Percentiles rank a stretch among this genome's conserved stretches.
These are phyloP conservation scores for Phialophora expanda DNA, from an alignment of 2,329 filamentous ascomycete genomes.

Conservation along the genomic window DNA sequence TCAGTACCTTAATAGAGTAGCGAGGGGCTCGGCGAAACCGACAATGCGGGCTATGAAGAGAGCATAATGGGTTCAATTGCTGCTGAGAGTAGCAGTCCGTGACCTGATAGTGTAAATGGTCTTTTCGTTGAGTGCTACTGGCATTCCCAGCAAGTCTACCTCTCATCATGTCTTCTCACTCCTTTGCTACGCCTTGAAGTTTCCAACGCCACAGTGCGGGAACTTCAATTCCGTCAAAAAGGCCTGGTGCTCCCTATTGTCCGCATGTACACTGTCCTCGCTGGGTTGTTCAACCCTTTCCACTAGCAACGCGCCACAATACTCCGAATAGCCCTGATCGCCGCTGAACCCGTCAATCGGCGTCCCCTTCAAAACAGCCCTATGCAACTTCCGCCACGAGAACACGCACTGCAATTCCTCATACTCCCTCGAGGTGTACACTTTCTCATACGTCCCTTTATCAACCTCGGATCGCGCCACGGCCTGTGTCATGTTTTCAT, in stretches of 20 bases:
- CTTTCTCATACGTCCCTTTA: background rate
- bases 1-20: background rate
- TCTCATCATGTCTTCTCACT: background rate
- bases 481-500: slow-evolving; percentile 1
- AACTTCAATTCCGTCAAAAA: slow-evolving; percentile 3
- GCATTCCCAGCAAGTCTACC: background rate
- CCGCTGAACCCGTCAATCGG: slow-evolving; percentile 13
- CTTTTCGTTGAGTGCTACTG: background rate
- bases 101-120: background rate
- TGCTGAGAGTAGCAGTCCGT: background rate
- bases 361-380: slow-evolving; percentile 1
- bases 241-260: slow-evolving; percentile 1
- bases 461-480: background rate
- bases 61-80: background rate
- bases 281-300: background rate
- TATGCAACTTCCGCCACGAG: slow-evolving; percentile 4
- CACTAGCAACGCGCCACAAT: slow-evolving; percentile 1
- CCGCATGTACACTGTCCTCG: background rate
- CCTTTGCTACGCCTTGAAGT: background rate
- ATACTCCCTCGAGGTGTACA: slow-evolving; percentile 6
- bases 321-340: slow-evolving; percentile 4
- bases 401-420: background rate
- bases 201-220: slow-evolving; percentile 5
- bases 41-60: background rate
- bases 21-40: background rate